Percentiles rank a stretch among this genome's conserved stretches.
Conservation (phyloP, 2,329 filamentous ascomycete species). For the Botrytis fabae region DNA sequence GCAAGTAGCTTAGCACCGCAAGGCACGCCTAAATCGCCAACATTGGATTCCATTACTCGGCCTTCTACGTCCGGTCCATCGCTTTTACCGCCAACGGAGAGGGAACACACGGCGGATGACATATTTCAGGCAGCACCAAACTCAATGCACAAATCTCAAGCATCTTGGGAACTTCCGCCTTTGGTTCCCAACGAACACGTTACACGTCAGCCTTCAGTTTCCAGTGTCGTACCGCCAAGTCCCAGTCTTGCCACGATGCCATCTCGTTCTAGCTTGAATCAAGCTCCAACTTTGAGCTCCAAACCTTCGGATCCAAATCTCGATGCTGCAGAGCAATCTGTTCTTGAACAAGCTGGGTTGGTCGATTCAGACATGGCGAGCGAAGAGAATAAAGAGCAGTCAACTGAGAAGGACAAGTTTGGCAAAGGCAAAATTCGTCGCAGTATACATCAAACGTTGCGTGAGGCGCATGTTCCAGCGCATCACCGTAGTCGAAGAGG, state of each 20-base stretch:
- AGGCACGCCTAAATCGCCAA: slow-evolving; percentile 44
- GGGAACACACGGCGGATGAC: slow-evolving; percentile 47
- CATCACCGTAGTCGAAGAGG: slow-evolving; percentile 74
- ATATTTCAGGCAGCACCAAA: slow-evolving; percentile 53
- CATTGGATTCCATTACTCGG: slow-evolving; percentile 39
- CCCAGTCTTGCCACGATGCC: slow-evolving; percentile 38
- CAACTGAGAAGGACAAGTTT: slow-evolving; percentile 39
- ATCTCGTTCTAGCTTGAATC: slow-evolving; percentile 40
- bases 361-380: slow-evolving; percentile 50
- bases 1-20: slow-evolving; percentile 42
- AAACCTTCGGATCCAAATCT: slow-evolving; percentile 28
- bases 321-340: slow-evolving; percentile 66
- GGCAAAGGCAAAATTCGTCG: slow-evolving; percentile 63
- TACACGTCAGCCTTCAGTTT: slow-evolving; percentile 47
- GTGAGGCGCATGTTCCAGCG: slow-evolving; percentile 69
- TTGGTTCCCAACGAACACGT: slow-evolving; percentile 42
- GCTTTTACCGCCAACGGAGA: slow-evolving; percentile 37
- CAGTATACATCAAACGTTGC: slow-evolving; percentile 84
- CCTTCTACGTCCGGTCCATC: slow-evolving; percentile 40
- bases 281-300: slow-evolving; percentile 39
- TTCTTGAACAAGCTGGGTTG: slow-evolving; percentile 68
- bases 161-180: slow-evolving; percentile 48
- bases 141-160: slow-evolving; percentile 45
- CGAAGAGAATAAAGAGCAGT: slow-evolving; percentile 40
- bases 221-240: slow-evolving; percentile 43